A percentile compares a stretch with the other conserved stretches of the same genome.
Evolutionary conservation across 163 green algal genomes (phyloP).

Genomic region (Trebouxia gelatinosa): DNA sequence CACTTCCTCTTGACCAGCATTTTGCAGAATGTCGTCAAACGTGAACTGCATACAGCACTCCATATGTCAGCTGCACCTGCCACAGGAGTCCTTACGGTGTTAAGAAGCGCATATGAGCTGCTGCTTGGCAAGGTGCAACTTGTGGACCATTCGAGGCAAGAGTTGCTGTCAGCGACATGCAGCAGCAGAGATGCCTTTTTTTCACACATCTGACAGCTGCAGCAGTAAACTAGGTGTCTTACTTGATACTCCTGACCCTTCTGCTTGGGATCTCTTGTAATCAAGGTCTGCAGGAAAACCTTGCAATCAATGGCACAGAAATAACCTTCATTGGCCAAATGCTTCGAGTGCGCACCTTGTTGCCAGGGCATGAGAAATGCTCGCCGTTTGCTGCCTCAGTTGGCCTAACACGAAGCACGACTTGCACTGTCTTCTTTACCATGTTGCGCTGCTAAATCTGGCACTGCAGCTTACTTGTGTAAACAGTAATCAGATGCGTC

Average conservation of each 20-base stretch:
- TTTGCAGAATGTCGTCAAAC: constrained; percentile 23
- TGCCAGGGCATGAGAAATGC: neutral
- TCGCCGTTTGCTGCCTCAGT: neutral
- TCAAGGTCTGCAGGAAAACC: constrained; percentile 3
- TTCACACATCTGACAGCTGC: too few species aligned
- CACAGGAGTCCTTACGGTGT: too few species aligned
- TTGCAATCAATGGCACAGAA: neutral
- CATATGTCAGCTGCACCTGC: too few species aligned
- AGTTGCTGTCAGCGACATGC: too few species aligned
- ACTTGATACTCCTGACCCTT: constrained; percentile 23
- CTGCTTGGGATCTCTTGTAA: neutral
- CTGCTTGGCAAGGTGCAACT: neutral
- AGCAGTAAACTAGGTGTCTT: too few species aligned
- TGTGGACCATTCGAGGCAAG: too few species aligned
- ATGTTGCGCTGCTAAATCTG: too few species aligned
- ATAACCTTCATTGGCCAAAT: neutral
- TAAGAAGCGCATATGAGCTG: too few species aligned
- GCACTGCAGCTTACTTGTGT: too few species aligned
- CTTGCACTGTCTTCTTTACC: constrained; percentile 26
- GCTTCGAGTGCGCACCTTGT: neutral
- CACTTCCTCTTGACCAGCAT: constrained; percentile 27
- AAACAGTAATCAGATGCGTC: neutral
- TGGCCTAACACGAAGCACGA: constrained; percentile 12
- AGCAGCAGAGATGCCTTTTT: too few species aligned
- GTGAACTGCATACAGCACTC: constrained; percentile 39